Base-by-base conservation (phyloP, 176 grass and related monocot species). In the Guadua angustifolia region DNA sequence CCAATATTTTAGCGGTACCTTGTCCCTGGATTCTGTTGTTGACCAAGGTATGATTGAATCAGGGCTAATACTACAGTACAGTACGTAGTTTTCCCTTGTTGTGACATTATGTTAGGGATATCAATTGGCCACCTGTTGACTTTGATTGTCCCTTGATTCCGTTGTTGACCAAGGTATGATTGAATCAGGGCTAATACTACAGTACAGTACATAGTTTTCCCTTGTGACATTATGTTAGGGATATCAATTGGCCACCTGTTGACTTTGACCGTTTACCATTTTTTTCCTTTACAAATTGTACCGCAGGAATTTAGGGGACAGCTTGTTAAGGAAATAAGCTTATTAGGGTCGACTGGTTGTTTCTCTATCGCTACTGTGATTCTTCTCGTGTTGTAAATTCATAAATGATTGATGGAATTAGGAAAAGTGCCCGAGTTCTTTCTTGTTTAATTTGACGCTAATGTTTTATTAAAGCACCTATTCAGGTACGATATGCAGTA, bases 11-110 rank as follows among this genome's bases (percentile, higher is more conserved):
- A 85, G 45, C n/a, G n/a, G n/a, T n/a, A n/a, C n/a, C n/a, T n/a
- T n/a, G n/a, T n/a, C n/a, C 32, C 58, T 66, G 33, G 16, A 42
- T 70, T 77, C 29, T 79, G n/a, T 86, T 86, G 68, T 74, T 66
- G 67, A 69, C 74, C 59, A 61, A 43, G 26, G 52, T 63, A 50
- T 73, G 46, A 59, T 66, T 43, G 42, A 74, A 52, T 50, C 22
- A 79, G 46, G 59, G 52, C 59, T 77, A 46, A 6, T 65, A 67
- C 9, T 25, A n/a, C n/a, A n/a, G n/a, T n/a, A n/a, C n/a, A n/a
- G n/a, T n/a, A n/a, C n/a, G n/a, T n/a, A n/a, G n/a, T n/a, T n/a
- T 82, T 47, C 14, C 13, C 18, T 66, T 81, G 33, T 24, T 52
- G 11, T 75, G 44, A 51, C 40, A 59, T 80, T 89, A 22, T 79